phyloP scores from a whole-genome alignment of 2,329 filamentous ascomycete species.

The Fusarium sublunatum region DNA sequence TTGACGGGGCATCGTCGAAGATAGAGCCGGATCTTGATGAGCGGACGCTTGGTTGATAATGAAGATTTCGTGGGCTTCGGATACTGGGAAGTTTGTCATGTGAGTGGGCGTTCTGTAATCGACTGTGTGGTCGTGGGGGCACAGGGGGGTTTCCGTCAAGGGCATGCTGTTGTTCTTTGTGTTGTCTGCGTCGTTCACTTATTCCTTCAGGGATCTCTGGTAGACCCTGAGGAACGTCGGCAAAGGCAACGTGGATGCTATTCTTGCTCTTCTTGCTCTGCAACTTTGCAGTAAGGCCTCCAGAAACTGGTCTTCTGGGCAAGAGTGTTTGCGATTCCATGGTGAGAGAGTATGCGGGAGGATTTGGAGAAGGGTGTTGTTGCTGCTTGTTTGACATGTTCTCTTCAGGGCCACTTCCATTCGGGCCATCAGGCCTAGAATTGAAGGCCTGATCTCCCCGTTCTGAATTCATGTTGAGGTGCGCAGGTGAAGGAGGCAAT shows the following conservation, averaged over 20 bases:
- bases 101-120: constrained; percentile 54
- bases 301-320: constrained; percentile 33
- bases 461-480: constrained; percentile 27
- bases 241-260: constrained; percentile 46
- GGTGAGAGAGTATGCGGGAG: constrained; percentile 24
- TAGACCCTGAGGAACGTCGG: constrained; percentile 55
- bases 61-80: constrained; percentile 53
- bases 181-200: constrained; percentile 53
- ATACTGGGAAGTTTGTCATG: constrained; percentile 56
- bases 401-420: constrained; percentile 20
- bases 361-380: constrained; percentile 16
- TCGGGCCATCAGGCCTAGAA: constrained; percentile 12
- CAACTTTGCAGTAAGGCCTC: constrained; percentile 61
- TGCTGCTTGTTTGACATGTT: constrained; percentile 10
- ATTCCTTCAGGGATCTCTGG: constrained; percentile 64
- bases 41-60: constrained; percentile 65
- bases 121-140: constrained; percentile 30
- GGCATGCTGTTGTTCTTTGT: constrained; percentile 44
- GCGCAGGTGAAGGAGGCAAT: constrained; percentile 16
- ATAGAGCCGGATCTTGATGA: constrained; percentile 63
- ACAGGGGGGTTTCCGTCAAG: constrained; percentile 30
- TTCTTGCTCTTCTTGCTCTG: constrained; percentile 55
- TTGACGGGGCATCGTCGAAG: constrained; percentile 66
- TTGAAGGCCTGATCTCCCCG: constrained; percentile 3
- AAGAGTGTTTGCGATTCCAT: constrained; percentile 22